Evolutionary conservation across 495 filamentous ascomycete genomes (phyloP).

Genomic region (Podospora conica): DNA sequence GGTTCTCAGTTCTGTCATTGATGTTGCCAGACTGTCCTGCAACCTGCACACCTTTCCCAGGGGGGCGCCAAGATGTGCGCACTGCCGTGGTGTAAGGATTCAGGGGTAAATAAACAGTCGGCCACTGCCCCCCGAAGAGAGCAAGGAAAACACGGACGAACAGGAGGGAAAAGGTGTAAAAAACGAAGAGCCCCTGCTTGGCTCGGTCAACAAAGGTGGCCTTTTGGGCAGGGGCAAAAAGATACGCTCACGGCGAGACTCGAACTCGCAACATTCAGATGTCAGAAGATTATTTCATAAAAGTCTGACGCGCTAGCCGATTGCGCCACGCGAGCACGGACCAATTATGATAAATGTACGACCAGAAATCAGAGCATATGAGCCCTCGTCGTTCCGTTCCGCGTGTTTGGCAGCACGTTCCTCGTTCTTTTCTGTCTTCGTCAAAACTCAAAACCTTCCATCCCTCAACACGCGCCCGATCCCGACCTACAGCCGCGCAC

Average conservation of each 20-base stretch:
- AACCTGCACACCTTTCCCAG: neutral
- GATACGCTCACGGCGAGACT: constrained; percentile 21
- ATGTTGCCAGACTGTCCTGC: neutral
- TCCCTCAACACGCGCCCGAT: neutral
- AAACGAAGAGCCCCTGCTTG: neutral
- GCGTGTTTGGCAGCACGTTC: neutral
- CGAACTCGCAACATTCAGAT: constrained; percentile 31
- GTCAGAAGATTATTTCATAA: constrained; percentile 9
- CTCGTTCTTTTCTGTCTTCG: too few relatives aligned
- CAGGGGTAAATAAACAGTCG: neutral
- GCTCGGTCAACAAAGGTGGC: neutral
- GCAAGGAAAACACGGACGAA: neutral
- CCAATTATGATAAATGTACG: neutral
- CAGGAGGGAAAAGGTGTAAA: neutral
- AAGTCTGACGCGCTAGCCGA: constrained; percentile 29
- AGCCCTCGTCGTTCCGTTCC: too few relatives aligned
- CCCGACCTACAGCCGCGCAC: too few relatives aligned
- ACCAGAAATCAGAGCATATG: neutral
- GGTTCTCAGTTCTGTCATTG: too few relatives aligned
- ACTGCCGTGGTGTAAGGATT: neutral
- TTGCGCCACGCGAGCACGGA: constrained; percentile 21
- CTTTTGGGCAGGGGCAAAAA: neutral
- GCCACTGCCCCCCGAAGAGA: neutral
- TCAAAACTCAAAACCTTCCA: neutral
- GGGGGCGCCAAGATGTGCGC: neutral